Base-by-base conservation (phyloP, 306 rosid species). In the Fragaria nilgerrensis region DNA sequence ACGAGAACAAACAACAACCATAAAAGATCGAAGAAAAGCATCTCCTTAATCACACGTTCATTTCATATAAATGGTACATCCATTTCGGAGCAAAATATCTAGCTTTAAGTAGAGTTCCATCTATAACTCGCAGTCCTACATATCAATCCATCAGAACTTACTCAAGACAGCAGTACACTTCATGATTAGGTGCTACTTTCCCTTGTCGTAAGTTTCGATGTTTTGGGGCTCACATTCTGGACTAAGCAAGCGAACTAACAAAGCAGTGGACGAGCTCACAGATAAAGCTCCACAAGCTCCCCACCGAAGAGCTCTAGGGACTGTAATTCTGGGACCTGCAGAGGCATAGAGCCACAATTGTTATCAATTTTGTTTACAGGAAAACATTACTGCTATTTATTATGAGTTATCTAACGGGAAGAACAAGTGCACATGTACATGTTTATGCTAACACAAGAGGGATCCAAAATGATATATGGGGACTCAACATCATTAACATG, bases 171-270 rank as follows among this genome's bases (percentile, higher is more conserved):
- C 55, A 2, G 23, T 53, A 55, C 20, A 76, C 68, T 68, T 41
- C 75, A 77, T 23, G 41, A 12, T 14, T 9, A 39, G 11, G 68
- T 17, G 76, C 86, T 83, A 81, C 72, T 87, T 90, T 81, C 80
- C 78, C 63, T 80, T 87, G 89, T 95, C 99, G 82, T 88, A 95
- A 78, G 93, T 94, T 82, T 93, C 97, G 75, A 92, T 92, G 66
- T 95, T 95, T 73, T 95, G 99, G 53, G 99, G 97, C 78, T 95
- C 99, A 61, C 99, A 95, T 84, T 95, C 97, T 10, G 99, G 97
- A 74, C 99, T 90, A 77, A 95, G 84, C 72, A 90, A 84, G 9
- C 91, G 88, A 27, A 95, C 99, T 83, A 95, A 83, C 85, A 95
- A 86, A 82, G 97, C 96, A 7, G 97, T 80, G 77, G 97, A 75